Conservation (phyloP, 2,329 filamentous ascomycete species). For the Fusarium multiceps region DNA sequence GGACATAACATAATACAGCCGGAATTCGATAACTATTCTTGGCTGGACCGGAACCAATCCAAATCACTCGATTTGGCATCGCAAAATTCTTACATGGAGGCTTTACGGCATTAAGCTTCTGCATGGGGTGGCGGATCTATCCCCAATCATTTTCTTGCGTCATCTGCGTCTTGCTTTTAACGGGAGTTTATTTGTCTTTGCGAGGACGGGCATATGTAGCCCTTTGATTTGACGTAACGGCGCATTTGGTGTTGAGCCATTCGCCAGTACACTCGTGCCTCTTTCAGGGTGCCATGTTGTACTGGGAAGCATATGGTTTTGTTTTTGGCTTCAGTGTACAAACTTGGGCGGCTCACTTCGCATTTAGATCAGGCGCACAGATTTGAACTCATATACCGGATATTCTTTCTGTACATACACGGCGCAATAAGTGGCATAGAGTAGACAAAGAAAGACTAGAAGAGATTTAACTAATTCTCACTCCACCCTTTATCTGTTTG, state of each 20-base stretch:
- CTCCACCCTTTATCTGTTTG: not conserved
- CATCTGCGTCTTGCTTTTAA: constrained; percentile 9
- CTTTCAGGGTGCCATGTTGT: constrained; percentile 17
- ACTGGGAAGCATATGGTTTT: constrained; percentile 22
- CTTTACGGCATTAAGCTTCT: not conserved
- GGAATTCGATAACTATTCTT: constrained; percentile 12
- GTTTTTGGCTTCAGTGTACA: constrained; percentile 14
- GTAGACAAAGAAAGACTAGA: constrained; percentile 36
- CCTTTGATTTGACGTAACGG: not conserved
- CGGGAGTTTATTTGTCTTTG: constrained; percentile 1
- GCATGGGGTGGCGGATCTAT: constrained; percentile 15
- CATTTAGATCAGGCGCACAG: constrained; percentile 31
- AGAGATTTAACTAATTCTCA: constrained; percentile 9
- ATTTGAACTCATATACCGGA: constrained; percentile 29
- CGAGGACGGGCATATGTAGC: not conserved
- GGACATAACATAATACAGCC: constrained; percentile 13
- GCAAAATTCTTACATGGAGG: not conserved
- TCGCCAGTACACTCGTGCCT: not conserved
- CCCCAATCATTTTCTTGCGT: constrained; percentile 3
- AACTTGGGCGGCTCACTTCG: constrained; percentile 21
- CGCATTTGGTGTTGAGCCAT: constrained; percentile 17
- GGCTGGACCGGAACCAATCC: constrained; percentile 34
- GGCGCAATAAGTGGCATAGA: constrained; percentile 37
- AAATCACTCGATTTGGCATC: constrained; percentile 4
- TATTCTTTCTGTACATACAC: constrained; percentile 36